Evolutionary conservation across 768 basidiomycete genomes (phyloP).

Genomic region (Dendrothele bispora): DNA sequence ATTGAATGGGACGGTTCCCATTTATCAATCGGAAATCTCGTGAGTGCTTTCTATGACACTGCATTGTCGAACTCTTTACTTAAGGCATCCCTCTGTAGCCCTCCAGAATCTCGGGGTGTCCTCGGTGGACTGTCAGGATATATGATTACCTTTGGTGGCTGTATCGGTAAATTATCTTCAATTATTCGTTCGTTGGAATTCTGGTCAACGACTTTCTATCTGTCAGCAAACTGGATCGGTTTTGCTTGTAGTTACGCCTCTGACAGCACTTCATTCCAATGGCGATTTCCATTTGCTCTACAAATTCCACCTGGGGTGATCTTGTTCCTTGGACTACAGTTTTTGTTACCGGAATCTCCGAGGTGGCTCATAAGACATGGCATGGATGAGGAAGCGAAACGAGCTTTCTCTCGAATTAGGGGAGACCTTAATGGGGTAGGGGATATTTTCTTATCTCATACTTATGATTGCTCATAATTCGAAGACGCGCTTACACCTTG

Average conservation of each 20-base stretch:
- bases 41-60: not conserved
- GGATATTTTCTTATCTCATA: too few species aligned
- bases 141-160: slow-evolving; percentile 8
- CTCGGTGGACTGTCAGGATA: slow-evolving; percentile 5
- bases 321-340: slow-evolving; percentile 1
- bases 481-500: not conserved
- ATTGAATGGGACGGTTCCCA: slow-evolving; percentile 2
- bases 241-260: slow-evolving; percentile 7
- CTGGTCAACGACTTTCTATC: not conserved
- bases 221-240: slow-evolving; percentile 8
- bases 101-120: slow-evolving; percentile 2
- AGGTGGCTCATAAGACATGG: slow-evolving; percentile 3
- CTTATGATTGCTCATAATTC: not conserved
- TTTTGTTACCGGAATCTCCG: slow-evolving; percentile 5
- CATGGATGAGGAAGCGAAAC: not conserved
- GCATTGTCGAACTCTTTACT: not conserved
- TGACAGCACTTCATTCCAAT: not conserved
- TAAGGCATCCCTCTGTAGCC: not conserved
- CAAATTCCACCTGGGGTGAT: slow-evolving; percentile 5
- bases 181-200: not conserved
- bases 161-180: not conserved
- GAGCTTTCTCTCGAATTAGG: not conserved
- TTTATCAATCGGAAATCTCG: slow-evolving; percentile 6
- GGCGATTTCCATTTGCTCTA: slow-evolving; percentile 3
- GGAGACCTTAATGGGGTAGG: slow-evolving; percentile 4